Percentiles rank a stretch among this genome's conserved stretches.
Evolutionary conservation across 345 rosid genomes (phyloP).

Genomic region (Euphorbia lathyris): DNA sequence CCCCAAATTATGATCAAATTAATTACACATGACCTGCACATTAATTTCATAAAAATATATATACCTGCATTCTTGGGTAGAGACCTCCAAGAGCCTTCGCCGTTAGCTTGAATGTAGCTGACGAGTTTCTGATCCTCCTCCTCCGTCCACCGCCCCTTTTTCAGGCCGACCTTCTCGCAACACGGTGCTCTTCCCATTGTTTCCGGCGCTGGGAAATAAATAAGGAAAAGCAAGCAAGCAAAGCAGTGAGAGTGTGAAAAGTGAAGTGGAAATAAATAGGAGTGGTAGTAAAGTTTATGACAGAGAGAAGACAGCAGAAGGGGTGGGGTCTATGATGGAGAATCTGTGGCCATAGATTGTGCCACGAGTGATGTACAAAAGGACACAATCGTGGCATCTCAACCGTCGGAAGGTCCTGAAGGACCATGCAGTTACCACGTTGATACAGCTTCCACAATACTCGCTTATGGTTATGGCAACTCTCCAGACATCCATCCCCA

Average conservation of each 20-base stretch:
- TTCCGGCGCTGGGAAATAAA: background rate
- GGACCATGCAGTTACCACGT: slow-evolving; percentile 46
- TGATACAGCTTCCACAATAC: slow-evolving; percentile 7
- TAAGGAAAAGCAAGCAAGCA: background rate
- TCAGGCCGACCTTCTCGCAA: slow-evolving; percentile 63
- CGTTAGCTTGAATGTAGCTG: slow-evolving; percentile 47
- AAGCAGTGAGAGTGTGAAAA: background rate
- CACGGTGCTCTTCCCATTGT: slow-evolving; percentile 74
- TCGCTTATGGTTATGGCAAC: background rate
- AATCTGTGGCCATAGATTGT: slow-evolving; percentile 17
- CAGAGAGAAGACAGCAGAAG: background rate
- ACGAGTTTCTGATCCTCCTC: slow-evolving; percentile 52
- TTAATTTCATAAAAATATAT: too few species aligned
- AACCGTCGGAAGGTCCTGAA: slow-evolving; percentile 44
- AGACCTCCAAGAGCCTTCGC: slow-evolving; percentile 71
- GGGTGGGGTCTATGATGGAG: background rate
- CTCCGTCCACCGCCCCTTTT: slow-evolving; percentile 59
- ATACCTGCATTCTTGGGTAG: slow-evolving; percentile 62
- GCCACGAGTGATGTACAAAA: slow-evolving; percentile 39
- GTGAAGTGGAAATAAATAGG: background rate
- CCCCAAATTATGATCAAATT: background rate
- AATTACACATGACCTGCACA: too few species aligned
- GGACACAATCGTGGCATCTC: slow-evolving; percentile 58
- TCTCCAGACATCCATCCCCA: background rate
- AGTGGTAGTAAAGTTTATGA: background rate